Percentiles rank a stretch among this genome's conserved stretches.
Evolutionary conservation across 305 asterid species (phyloP).

Genomic region (Rubia balearica): DNA sequence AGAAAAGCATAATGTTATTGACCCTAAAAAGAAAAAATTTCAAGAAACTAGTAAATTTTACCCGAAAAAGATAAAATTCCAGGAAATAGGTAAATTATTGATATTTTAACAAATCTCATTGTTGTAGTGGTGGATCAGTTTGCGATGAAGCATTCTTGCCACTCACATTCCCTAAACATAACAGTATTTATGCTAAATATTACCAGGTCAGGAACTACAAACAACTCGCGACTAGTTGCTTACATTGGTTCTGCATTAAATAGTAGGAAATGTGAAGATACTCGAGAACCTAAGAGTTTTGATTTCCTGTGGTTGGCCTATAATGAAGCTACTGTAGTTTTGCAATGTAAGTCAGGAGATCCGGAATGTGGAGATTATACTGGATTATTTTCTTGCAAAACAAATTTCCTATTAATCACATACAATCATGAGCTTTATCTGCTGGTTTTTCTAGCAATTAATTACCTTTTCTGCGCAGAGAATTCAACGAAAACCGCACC

Average conservation of each 20-base stretch:
- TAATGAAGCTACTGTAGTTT: constrained; percentile 24
- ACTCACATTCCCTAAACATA: not conserved
- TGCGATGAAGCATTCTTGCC: not conserved
- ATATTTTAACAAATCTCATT: not conserved
- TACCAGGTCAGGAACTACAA: constrained; percentile 37
- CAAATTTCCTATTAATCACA: constrained; percentile 22
- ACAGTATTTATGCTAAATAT: constrained; percentile 11
- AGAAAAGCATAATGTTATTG: not conserved
- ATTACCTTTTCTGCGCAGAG: constrained; percentile 31
- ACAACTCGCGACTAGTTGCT: constrained; percentile 13
- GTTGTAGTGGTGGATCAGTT: not conserved
- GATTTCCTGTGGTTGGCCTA: constrained; percentile 17
- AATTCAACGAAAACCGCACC: constrained; percentile 23
- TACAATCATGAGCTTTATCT: constrained; percentile 6
- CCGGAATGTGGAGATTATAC: constrained; percentile 26
- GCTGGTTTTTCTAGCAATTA: constrained; percentile 17
- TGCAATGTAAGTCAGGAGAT: constrained; percentile 25
- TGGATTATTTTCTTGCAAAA: constrained; percentile 25
- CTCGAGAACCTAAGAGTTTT: constrained; percentile 30
- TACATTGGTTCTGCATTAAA: constrained; percentile 17
- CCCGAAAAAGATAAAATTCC: no score
- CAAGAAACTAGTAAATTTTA: not conserved
- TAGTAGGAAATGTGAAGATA: constrained; percentile 15
- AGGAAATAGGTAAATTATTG: not conserved
- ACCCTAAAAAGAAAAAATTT: not conserved